Conservation (phyloP, 805 yeast species). For the Spathaspora sp. region DNA sequence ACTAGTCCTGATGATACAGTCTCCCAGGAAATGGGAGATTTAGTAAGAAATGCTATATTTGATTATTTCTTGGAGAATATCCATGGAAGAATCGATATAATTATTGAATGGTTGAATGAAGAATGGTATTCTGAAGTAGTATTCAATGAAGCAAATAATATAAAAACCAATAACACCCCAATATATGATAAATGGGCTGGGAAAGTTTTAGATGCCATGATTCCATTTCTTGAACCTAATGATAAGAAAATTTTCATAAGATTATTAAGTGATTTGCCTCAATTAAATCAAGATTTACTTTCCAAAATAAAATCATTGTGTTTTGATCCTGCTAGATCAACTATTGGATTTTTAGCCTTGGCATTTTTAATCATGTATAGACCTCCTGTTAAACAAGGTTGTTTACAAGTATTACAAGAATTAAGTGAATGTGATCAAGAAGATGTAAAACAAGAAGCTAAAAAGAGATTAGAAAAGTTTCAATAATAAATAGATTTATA, state of each 20-base stretch:
- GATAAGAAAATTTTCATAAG: conserved; percentile 82
- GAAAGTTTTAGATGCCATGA: conserved; percentile 68
- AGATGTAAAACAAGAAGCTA: conserved; percentile 46
- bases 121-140: conserved; percentile 78
- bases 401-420: conserved; percentile 47
- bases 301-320: conserved; percentile 68
- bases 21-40: conserved; percentile 46
- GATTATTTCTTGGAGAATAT: conserved; percentile 72
- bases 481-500: neutral
- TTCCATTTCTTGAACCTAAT: conserved; percentile 78
- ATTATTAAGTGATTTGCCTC: conserved; percentile 83
- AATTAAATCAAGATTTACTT: conserved; percentile 59
- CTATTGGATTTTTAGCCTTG: conserved; percentile 78
- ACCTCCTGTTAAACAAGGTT: conserved; percentile 70
- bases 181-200: conserved; percentile 67
- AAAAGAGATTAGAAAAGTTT: conserved; percentile 46
- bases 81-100: conserved; percentile 64
- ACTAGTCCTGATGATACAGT: conserved; percentile 22
- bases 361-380: conserved; percentile 84
- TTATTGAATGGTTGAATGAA: conserved; percentile 91
- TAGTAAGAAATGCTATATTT: conserved; percentile 67
- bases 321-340: conserved; percentile 77
- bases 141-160: conserved; percentile 25
- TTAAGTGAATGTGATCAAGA: conserved; percentile 45
- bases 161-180: conserved; percentile 31